Conservation (phyloP, 129 eudicot species). For the Smallanthus sonchifolius region DNA sequence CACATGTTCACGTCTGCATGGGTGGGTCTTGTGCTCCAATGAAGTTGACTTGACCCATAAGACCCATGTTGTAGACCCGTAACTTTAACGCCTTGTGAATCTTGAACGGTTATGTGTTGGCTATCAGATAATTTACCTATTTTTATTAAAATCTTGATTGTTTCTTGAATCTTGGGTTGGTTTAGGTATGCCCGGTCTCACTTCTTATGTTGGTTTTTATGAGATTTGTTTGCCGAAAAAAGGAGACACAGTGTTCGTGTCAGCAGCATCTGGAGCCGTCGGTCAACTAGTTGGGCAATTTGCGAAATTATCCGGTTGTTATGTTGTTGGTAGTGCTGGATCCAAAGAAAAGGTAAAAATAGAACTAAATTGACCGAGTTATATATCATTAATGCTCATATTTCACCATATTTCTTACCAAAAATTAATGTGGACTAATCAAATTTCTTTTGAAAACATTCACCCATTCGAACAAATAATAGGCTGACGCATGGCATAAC, state of each 20-base stretch:
- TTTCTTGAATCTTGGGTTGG: not conserved
- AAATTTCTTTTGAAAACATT: too few species aligned
- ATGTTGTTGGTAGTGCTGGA: constrained; percentile 28
- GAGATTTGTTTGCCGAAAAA: constrained; percentile 30
- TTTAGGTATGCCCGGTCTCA: constrained; percentile 25
- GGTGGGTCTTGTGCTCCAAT: too few species aligned
- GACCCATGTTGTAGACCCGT: too few species aligned
- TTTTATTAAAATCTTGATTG: not conserved
- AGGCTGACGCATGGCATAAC: too few species aligned
- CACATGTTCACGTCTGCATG: too few species aligned
- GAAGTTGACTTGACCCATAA: too few species aligned
- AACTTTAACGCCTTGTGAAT: too few species aligned
- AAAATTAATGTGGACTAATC: too few species aligned
- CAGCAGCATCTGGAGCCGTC: constrained; percentile 41
- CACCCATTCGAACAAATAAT: too few species aligned
- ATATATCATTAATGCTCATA: too few species aligned
- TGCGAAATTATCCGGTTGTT: constrained; percentile 32
- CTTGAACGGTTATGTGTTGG: not conserved
- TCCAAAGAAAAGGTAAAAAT: constrained; percentile 25
- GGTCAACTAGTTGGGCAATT: constrained; percentile 58
- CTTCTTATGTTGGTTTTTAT: constrained; percentile 27
- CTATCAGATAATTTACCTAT: not conserved
- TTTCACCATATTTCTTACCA: too few species aligned
- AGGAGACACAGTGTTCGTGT: constrained; percentile 31
- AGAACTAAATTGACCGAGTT: not conserved